Percentiles rank a stretch among this genome's conserved stretches.
Conservation (phyloP, 192 early-diverging fungal species). For the Mortierella antarctica region DNA sequence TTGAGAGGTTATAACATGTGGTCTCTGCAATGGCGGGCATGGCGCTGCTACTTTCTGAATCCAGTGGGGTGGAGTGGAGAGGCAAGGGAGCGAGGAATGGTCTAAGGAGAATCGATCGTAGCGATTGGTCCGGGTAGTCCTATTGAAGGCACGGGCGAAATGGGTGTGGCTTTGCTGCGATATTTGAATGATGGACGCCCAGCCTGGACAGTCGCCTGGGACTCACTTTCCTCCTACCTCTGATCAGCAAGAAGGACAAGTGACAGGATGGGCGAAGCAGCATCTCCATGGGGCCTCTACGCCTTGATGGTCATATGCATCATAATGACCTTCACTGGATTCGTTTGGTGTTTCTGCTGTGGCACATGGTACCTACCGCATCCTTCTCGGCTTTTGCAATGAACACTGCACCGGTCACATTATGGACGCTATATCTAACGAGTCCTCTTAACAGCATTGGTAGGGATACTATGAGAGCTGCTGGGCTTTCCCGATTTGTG, state of each 20-base stretch:
- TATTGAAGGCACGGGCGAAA: too few relatives aligned
- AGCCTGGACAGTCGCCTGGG: neutral
- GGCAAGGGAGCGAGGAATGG: neutral
- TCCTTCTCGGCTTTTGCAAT: too few relatives aligned
- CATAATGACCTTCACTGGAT: slow-evolving; percentile 28
- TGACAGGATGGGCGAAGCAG: slow-evolving; percentile 16
- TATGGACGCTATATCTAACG: too few relatives aligned
- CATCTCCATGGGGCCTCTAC: slow-evolving; percentile 41
- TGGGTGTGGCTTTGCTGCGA: too few relatives aligned
- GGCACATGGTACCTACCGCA: slow-evolving; percentile 32
- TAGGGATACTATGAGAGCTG: slow-evolving; percentile 44
- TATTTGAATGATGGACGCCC: too few relatives aligned
- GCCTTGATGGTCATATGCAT: slow-evolving; percentile 36
- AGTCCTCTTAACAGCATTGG: slow-evolving; percentile 23
- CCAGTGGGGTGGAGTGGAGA: neutral
- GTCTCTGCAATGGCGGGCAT: slow-evolving; percentile 56
- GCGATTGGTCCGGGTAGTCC: too few relatives aligned
- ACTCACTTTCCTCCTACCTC: neutral
- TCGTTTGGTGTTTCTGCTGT: slow-evolving; percentile 53
- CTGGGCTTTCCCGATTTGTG: slow-evolving; percentile 37
- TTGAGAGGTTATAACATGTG: slow-evolving; percentile 74
- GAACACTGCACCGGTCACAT: too few relatives aligned
- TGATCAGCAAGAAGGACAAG: neutral
- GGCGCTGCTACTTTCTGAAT: slow-evolving; percentile 8
- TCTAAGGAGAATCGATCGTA: neutral